These are phyloP conservation scores for Rubia occidens DNA, from an alignment of 305 asterid species.

Conservation along the genomic window DNA sequence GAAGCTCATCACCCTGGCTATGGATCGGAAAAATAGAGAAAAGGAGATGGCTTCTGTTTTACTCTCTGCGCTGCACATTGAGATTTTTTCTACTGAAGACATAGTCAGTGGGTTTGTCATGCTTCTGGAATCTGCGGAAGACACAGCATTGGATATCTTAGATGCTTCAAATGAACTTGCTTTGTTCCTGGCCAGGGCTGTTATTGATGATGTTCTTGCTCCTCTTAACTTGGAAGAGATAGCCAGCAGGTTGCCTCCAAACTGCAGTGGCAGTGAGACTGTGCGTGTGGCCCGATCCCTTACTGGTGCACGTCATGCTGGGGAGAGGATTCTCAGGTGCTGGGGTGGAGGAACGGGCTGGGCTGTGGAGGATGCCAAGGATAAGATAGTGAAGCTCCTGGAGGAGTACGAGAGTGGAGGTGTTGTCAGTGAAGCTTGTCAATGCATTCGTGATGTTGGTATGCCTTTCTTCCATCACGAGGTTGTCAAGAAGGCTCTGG, in stretches of 20 bases:
- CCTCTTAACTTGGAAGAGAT: slow-evolving; percentile 84
- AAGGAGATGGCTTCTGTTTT: slow-evolving; percentile 94
- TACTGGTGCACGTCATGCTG: slow-evolving; percentile 89
- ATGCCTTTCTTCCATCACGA: slow-evolving; percentile 96
- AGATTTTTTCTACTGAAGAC: slow-evolving; percentile 76
- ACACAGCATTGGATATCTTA: slow-evolving; percentile 78
- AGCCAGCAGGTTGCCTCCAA: slow-evolving; percentile 42
- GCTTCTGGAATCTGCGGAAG: slow-evolving; percentile 87
- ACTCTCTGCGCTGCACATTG: slow-evolving; percentile 80
- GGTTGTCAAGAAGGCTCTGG: slow-evolving; percentile 89
- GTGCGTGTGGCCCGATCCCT: slow-evolving; percentile 64
- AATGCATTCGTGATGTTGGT: slow-evolving; percentile 75
- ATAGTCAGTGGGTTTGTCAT: slow-evolving; percentile 71
- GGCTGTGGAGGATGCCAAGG: slow-evolving; percentile 99
- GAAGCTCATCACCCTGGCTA: slow-evolving; percentile 71
- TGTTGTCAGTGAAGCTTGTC: slow-evolving; percentile 75
- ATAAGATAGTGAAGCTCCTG: slow-evolving; percentile 83
- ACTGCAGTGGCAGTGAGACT: slow-evolving; percentile 76
- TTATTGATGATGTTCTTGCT: slow-evolving; percentile 79
- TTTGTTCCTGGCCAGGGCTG: slow-evolving; percentile 78
- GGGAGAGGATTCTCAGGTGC: slow-evolving; percentile 94
- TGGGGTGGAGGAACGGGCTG: slow-evolving; percentile 99
- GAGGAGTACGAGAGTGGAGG: slow-evolving; percentile 94
- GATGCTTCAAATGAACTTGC: slow-evolving; percentile 91
- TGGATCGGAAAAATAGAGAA: slow-evolving; percentile 89